Percentiles rank a stretch among this genome's conserved stretches.
Conservation (phyloP, 495 filamentous ascomycete species). For the Xylaria sp. region DNA sequence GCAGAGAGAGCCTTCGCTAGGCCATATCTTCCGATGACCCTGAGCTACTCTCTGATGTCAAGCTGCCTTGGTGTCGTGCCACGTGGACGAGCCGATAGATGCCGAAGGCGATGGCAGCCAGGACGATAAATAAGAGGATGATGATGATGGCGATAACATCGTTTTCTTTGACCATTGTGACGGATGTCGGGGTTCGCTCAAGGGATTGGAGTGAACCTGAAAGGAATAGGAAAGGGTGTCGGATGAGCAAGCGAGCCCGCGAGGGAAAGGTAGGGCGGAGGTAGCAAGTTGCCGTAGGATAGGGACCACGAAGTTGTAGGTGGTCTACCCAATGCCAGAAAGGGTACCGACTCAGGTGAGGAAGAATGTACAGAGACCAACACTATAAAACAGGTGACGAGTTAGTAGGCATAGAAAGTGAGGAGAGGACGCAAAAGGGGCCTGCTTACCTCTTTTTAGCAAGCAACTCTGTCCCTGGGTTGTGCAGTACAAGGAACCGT, state of each 20-base stretch:
- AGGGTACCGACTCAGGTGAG: not conserved
- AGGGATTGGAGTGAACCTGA: not conserved
- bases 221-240: not conserved
- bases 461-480: not conserved
- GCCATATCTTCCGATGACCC: not conserved
- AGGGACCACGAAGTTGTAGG: not conserved
- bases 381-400: not conserved
- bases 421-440: not conserved
- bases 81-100: conserved; percentile 67
- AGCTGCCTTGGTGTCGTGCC: conserved; percentile 49
- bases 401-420: not conserved
- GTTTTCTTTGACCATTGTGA: conserved; percentile 69
- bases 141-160: conserved; percentile 83
- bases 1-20: conserved; percentile 3
- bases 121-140: conserved; percentile 77
- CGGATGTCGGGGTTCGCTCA: conserved; percentile 22
- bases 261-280: not conserved
- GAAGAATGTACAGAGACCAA: not conserved
- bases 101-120: conserved; percentile 71
- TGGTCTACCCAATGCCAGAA: not conserved
- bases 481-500: not conserved
- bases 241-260: not conserved
- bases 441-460: conserved; percentile 3
- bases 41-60: conserved; percentile 25
- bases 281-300: not conserved